These are phyloP conservation scores for Fusarium nygamai DNA, from an alignment of 2,329 filamentous ascomycete species.

Conservation along the genomic window DNA sequence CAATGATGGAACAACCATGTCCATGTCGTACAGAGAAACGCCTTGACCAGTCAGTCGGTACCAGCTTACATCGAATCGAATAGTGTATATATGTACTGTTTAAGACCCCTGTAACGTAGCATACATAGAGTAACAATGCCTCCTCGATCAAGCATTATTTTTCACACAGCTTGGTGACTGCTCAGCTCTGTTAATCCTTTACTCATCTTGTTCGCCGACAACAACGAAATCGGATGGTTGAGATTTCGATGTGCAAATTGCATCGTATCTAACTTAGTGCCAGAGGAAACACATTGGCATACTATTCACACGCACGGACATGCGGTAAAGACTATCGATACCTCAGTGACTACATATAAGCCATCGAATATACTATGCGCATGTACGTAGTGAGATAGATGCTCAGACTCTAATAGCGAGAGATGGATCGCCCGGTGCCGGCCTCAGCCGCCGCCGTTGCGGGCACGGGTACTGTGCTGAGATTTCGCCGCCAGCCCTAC, in stretches of 20 bases:
- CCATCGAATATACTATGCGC: not conserved
- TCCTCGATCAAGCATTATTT: not conserved
- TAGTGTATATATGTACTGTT: not conserved
- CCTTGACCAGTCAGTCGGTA: not conserved
- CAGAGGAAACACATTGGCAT: not conserved
- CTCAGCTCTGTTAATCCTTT: not conserved
- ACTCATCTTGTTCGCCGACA: not conserved
- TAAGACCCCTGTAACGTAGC: conserved; percentile 26
- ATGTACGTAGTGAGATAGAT: conserved; percentile 2
- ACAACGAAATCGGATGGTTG: not conserved
- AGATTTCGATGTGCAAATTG: not conserved
- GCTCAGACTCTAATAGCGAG: conserved; percentile 1
- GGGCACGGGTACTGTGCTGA: conserved; percentile 5
- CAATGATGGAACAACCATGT: conserved; percentile 3
- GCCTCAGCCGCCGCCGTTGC: conserved; percentile 29
- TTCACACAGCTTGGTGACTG: not conserved
- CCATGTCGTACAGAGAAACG: not conserved
- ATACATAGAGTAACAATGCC: not conserved
- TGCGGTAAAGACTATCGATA: not conserved
- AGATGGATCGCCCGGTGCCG: conserved; percentile 22
- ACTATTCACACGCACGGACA: not conserved
- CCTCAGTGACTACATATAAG: not conserved
- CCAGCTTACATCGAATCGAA: not conserved
- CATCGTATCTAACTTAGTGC: not conserved
- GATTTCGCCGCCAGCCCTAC: conserved; percentile 29